These are phyloP conservation scores for Cyberlindnera petersonii DNA, from an alignment of 805 yeast species.

Conservation along the genomic window DNA sequence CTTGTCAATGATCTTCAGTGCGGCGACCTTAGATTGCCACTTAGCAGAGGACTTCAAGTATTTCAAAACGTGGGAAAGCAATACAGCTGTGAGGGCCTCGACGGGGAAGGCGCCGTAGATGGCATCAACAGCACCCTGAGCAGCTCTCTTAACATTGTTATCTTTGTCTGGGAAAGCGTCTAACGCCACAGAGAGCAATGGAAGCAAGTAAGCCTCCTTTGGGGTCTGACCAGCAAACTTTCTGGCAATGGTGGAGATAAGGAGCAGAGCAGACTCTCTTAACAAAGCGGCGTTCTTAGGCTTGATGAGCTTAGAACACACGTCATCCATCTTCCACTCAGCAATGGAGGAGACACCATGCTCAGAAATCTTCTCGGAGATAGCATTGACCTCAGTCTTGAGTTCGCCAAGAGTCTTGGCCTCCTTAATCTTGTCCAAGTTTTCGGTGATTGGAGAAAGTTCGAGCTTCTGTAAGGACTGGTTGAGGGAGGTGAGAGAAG, in stretches of 20 bases:
- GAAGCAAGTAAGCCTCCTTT: conserved; percentile 67
- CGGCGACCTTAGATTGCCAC: conserved; percentile 87
- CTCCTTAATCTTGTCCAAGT: conserved; percentile 47
- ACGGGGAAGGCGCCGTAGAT: conserved; percentile 66
- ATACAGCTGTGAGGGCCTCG: conserved; percentile 72
- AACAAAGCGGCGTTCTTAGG: conserved; percentile 69
- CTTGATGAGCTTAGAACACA: conserved; percentile 62
- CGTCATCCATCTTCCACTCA: conserved; percentile 64
- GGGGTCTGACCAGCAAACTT: conserved; percentile 67
- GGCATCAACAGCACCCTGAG: conserved; percentile 73
- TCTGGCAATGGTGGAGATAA: conserved; percentile 55
- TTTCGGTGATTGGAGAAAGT: conserved; percentile 61
- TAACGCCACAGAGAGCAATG: conserved; percentile 57
- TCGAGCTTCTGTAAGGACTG: conserved; percentile 65
- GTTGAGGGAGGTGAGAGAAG: conserved; percentile 69
- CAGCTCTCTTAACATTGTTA: conserved; percentile 77
- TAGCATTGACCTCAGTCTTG: conserved; percentile 30
- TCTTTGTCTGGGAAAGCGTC: conserved; percentile 86
- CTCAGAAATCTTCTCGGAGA: conserved; percentile 46
- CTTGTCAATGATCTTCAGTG: conserved; percentile 68
- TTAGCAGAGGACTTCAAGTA: conserved; percentile 82
- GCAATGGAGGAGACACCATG: conserved; percentile 45
- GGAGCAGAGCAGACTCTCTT: conserved; percentile 71
- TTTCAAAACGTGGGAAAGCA: conserved; percentile 55
- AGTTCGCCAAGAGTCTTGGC: conserved; percentile 33